These are phyloP conservation scores for Termitomyces sp. DNA, from an alignment of 768 basidiomycete species.

Conservation along the genomic window DNA sequence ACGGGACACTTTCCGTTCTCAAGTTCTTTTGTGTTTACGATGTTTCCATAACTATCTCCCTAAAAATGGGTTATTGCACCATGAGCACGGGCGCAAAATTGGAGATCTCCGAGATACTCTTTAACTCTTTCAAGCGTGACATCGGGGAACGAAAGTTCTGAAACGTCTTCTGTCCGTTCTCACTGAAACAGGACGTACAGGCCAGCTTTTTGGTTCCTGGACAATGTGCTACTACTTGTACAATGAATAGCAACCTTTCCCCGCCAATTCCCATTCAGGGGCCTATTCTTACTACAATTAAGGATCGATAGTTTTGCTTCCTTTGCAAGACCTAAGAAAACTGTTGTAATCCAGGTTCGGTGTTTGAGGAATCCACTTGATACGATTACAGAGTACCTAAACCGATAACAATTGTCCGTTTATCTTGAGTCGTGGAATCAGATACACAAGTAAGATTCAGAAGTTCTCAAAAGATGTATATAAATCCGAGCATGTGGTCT, in stretches of 20 bases:
- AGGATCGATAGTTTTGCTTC: neutral
- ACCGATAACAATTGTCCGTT: neutral
- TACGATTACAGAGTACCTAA: neutral
- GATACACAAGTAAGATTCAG: neutral
- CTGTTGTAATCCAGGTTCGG: neutral
- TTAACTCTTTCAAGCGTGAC: neutral
- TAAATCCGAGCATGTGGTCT: neutral
- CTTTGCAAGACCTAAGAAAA: neutral
- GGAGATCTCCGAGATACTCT: neutral
- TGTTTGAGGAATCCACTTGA: neutral
- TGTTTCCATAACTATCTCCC: neutral
- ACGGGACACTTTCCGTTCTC: neutral
- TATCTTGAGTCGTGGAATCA: neutral
- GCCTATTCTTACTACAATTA: neutral
- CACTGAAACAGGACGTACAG: neutral
- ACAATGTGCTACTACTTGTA: neutral
- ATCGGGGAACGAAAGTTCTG: neutral
- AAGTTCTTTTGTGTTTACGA: neutral
- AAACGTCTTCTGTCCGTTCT: neutral
- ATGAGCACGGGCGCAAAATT: neutral
- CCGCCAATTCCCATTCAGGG: neutral
- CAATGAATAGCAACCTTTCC: neutral
- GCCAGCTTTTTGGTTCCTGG: neutral
- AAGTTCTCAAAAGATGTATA: neutral
- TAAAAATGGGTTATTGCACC: neutral